A percentile compares a stretch with the other conserved stretches of the same genome.
These are phyloP conservation scores for Cerioporus squamosus DNA, from an alignment of 1,284 basidiomycete genomes.

Conservation along the genomic window DNA sequence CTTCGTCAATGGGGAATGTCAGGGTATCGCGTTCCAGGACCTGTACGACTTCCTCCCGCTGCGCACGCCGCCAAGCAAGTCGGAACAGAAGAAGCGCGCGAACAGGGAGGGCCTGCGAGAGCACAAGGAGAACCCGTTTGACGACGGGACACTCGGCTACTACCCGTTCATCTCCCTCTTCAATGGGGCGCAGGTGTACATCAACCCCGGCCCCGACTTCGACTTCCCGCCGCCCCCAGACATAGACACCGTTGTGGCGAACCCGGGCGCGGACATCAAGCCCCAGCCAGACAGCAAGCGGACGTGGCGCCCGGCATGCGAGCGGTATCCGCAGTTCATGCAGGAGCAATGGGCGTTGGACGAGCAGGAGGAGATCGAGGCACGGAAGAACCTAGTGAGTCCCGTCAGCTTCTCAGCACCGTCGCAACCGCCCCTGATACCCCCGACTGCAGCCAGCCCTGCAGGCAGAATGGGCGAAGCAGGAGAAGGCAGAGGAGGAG, in stretches of 20 bases:
- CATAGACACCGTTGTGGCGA: conserved; percentile 63
- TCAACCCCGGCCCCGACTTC: conserved; percentile 92
- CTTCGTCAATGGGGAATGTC: conserved; percentile 90
- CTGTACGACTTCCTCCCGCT: conserved; percentile 92
- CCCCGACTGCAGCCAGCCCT: background rate
- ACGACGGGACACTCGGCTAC: conserved; percentile 96
- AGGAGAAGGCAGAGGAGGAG: conserved; percentile 30
- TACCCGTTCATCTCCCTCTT: conserved; percentile 95
- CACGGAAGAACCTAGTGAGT: conserved; percentile 39
- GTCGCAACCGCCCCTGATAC: background rate
- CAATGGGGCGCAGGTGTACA: conserved; percentile 83
- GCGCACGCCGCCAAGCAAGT: conserved; percentile 60
- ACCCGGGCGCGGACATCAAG: conserved; percentile 36
- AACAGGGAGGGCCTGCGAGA: conserved; percentile 69
- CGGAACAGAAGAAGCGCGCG: conserved; percentile 54
- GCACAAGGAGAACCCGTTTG: conserved; percentile 83
- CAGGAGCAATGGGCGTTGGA: conserved; percentile 78
- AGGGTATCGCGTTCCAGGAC: conserved; percentile 87
- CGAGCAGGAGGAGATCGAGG: conserved; percentile 65
- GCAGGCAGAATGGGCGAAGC: conserved; percentile 15
- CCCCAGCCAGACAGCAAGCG: conserved; percentile 33
- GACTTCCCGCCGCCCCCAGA: conserved; percentile 77
- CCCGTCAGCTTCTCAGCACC: background rate
- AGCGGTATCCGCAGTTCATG: conserved; percentile 82
- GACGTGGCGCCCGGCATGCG: conserved; percentile 77